Evolutionary conservation across 192 early-diverging fungal species (phyloP), one percentile per base, ranked within the genome.

Genomic region (Backusella psychrophila): DNA sequence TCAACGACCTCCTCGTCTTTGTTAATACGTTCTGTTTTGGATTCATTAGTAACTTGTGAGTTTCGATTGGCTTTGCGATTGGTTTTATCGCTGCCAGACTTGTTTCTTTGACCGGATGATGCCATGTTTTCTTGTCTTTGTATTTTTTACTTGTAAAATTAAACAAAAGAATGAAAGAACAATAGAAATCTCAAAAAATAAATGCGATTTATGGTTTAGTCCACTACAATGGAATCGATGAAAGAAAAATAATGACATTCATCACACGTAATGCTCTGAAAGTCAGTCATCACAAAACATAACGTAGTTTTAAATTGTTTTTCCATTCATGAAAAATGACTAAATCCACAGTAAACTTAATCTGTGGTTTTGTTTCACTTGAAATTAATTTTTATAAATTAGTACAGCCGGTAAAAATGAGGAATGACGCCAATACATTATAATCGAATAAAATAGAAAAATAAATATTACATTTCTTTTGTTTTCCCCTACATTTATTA

Each of bases 181-280:
- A 11, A 23, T 69, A 39, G 35, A 69, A 21, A 38, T 9, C 4
- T n/a, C 19, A 69, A 39, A 14, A 23, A 69, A 69, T 36, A 17
- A 41, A 39, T 39, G n/a, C 21, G 68, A 38, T 69, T 69, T 41
- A 69, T 69, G 17, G 67, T 21, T 67, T 39, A 26, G 56, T 26
- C 9, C 21, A 59, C 56, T 19, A 59, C 21, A 59, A 26, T 14
- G 8, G 56, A 26, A 59, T 8, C 26, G 56, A 23, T 14, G 9
- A 59, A 59, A 23, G 23, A 63, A 63, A 26, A 59, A 69, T 1
- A 69, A 35, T 69, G 68, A 69, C 68, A 69, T 69, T 35, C 3
- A 39, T 38, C 34, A 69, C 11, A 69, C 68, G 68, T 69, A 69
- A 69, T 69, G 68, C 1, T 9, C 23, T 38, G 3, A 69, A 69